Evolutionary conservation across 768 basidiomycete species (phyloP).

Genomic region (Trametes meyenii): DNA sequence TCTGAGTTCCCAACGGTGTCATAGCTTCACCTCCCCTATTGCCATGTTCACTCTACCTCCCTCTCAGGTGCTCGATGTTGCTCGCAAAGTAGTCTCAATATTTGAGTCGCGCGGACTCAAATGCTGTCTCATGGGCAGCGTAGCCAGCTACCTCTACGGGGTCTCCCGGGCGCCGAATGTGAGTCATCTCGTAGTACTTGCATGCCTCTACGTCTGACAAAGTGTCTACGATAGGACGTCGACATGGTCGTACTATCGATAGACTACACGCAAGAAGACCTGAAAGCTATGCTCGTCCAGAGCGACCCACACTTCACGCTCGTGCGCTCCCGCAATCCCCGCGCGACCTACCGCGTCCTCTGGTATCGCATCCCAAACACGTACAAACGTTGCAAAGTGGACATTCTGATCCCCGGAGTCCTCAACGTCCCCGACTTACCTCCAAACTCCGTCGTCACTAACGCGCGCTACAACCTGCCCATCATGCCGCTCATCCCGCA

Average conservation of each 20-base stretch:
- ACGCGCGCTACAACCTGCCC: slow-evolving; percentile 25
- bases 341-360: slow-evolving; percentile 45
- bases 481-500: slow-evolving; percentile 35
- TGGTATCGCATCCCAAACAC: slow-evolving; percentile 35
- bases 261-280: slow-evolving; percentile 36
- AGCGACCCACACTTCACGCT: slow-evolving; percentile 41
- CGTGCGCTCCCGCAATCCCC: slow-evolving; percentile 40
- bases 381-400: slow-evolving; percentile 34
- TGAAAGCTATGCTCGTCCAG: slow-evolving; percentile 43
- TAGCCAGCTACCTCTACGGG: slow-evolving; percentile 28
- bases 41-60: not conserved
- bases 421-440: slow-evolving; percentile 33
- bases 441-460: slow-evolving; percentile 8
- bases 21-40: not conserved
- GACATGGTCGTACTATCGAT: slow-evolving; percentile 48
- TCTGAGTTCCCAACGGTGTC: not conserved
- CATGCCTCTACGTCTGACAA: not conserved
- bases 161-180: slow-evolving; percentile 28
- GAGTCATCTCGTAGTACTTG: not conserved
- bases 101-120: slow-evolving; percentile 22
- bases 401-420: slow-evolving; percentile 36
- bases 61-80: slow-evolving; percentile 21
- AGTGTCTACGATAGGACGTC: slow-evolving; percentile 43
- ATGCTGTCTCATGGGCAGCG: slow-evolving; percentile 31
- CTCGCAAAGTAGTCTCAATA: slow-evolving; percentile 16